Evolutionary conservation across 169 alveolate genomes (phyloP), one percentile per base, ranked within the genome.

Genomic region (Cryptosporidium muris): DNA sequence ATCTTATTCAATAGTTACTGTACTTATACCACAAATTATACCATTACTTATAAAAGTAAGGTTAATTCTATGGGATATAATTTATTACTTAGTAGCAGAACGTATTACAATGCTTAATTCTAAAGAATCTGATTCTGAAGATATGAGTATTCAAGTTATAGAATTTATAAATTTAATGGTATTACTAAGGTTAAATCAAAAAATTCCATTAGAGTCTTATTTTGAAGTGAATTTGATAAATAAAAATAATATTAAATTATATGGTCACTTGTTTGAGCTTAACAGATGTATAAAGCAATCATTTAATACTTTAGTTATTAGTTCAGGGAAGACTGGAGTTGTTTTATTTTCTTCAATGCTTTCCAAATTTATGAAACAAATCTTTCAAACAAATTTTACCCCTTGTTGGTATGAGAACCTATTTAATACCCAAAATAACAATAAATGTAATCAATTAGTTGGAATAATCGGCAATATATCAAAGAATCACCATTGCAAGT

Each of bases 261-360:
- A 60, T 60, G 11, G 5, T 34, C n/a, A 38, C 25, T 4, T 16
- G 25, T 16, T 16, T 36, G 25, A 25, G 25, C 25, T 25, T 4
- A 34, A 60, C 45, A 60, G 2, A 60, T 6, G 65, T 34, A 14
- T 34, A n/a, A 63, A 58, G 12, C 38, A 58, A 4, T n/a, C 60
- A 25, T 63, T 40, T 8, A 74, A 74, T 56, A 11, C 60, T 14
- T 43, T 74, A 25, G 64, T 48, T n/a, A 25, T 25, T 25, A 34
- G 37, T 54, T 56, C 85, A 7, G 63, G 74, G 25, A 74, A 43
- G 34, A 74, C 85, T 5, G 85, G 85, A 11, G 25, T 74, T 34
- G 68, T 37, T 42, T 48, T 74, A 34, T 74, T 58, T 43, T 74
- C 85, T 7, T 63, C 45, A 6, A 34, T 74, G 62, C 54, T 74